Percentiles rank a stretch among this genome's conserved stretches.
phyloP scores from a whole-genome alignment of 2,329 filamentous ascomycete genomes.

The Botrytis sinoallii region DNA sequence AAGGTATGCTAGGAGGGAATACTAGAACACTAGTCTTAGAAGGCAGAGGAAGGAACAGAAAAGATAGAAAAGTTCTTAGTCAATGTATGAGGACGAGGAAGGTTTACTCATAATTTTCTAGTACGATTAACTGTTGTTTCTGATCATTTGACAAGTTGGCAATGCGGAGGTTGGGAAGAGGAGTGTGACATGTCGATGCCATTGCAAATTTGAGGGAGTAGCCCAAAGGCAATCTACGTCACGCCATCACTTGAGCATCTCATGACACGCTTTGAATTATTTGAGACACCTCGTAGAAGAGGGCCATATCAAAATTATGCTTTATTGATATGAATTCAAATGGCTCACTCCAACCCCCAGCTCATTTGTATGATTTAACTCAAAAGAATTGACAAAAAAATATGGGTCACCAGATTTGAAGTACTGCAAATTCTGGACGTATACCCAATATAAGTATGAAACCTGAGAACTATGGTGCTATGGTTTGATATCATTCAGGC shows the following conservation, averaged over 20 bases:
- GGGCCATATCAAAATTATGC: too few species aligned
- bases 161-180: not conserved
- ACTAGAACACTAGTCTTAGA: not conserved
- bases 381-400: too few species aligned
- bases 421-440: not conserved
- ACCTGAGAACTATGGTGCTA: not conserved
- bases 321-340: not conserved
- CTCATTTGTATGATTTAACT: not conserved
- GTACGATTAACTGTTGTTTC: not conserved
- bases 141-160: not conserved
- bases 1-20: not conserved
- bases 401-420: not conserved
- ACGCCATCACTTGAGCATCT: not conserved
- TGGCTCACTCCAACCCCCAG: not conserved
- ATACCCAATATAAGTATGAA: not conserved
- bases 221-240: not conserved
- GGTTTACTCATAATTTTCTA: not conserved
- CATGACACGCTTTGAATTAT: not conserved
- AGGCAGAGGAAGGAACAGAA: not conserved
- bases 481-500: not conserved
- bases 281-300: too few species aligned
- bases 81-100: not conserved
- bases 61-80: not conserved
- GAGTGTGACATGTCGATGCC: not conserved
- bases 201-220: not conserved